These are phyloP conservation scores for Stachybotrys echinatus DNA, from an alignment of 2,329 filamentous ascomycete species.

Conservation along the genomic window DNA sequence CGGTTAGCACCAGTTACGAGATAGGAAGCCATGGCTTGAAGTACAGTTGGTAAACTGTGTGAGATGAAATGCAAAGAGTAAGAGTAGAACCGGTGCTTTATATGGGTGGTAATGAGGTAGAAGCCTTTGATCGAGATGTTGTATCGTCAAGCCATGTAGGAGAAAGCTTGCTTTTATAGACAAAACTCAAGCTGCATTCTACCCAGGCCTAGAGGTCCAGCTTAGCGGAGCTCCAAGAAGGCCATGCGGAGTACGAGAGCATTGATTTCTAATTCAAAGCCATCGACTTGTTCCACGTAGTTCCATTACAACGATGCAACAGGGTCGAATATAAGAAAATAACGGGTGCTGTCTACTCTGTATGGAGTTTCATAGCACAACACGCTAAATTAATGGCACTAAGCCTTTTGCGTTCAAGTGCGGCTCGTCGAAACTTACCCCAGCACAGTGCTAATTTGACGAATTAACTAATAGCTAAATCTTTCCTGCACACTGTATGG, in stretches of 20 bases:
- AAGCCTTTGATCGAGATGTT: background rate
- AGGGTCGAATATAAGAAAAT: too few species aligned
- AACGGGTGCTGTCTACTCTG: too few species aligned
- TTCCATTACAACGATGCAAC: background rate
- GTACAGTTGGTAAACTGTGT: too few species aligned
- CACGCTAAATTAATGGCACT: background rate
- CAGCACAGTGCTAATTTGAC: background rate
- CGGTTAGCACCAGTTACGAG: conserved; percentile 8
- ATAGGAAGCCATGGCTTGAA: conserved; percentile 6
- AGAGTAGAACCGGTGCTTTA: background rate
- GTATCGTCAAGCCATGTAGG: background rate
- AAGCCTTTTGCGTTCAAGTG: background rate
- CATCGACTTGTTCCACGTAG: background rate
- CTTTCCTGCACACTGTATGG: background rate
- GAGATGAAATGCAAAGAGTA: background rate
- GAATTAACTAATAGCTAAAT: background rate
- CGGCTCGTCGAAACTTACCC: background rate
- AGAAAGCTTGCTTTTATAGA: background rate
- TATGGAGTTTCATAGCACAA: background rate
- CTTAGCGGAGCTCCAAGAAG: background rate
- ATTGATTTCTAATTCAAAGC: background rate
- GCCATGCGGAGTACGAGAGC: background rate
- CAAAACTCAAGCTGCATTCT: background rate
- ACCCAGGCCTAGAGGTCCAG: background rate
- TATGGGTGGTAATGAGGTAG: background rate